These are phyloP conservation scores for Piper longum DNA, from an alignment of 164 flowering plant species.

Conservation along the genomic window DNA sequence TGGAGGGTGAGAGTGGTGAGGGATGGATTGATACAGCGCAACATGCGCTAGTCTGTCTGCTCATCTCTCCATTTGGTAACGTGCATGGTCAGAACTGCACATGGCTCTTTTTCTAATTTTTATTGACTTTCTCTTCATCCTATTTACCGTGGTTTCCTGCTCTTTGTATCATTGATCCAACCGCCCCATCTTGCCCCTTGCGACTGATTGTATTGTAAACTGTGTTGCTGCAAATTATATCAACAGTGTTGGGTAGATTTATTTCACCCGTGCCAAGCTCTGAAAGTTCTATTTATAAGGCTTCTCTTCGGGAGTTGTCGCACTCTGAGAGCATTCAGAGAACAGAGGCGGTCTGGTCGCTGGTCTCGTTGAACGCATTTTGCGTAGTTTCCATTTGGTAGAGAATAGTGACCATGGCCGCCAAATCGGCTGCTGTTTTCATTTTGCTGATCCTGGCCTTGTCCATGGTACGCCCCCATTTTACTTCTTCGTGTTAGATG, in stretches of 20 bases:
- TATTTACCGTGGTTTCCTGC: background rate
- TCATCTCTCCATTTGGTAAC: background rate
- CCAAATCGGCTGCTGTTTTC: constrained; percentile 17
- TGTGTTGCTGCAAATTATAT: background rate
- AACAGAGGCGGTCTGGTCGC: background rate
- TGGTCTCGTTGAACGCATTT: background rate
- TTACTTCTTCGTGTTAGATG: background rate
- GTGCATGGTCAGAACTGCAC: constrained; percentile 12
- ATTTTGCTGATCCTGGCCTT: constrained; percentile 37
- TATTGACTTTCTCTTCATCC: background rate
- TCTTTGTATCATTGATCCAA: background rate
- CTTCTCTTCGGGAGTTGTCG: background rate
- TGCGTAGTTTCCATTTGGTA: background rate
- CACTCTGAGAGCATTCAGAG: background rate
- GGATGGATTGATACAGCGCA: background rate
- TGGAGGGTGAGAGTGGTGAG: no score
- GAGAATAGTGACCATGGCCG: constrained; percentile 27
- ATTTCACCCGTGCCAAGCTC: background rate
- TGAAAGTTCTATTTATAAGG: constrained; percentile 4
- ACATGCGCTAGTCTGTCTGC: constrained; percentile 5
- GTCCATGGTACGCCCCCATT: constrained; percentile 20
- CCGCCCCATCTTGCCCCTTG: background rate
- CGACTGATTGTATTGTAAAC: background rate
- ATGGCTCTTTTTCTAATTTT: constrained; percentile 2
- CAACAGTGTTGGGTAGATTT: background rate